These are phyloP conservation scores for Penicillium paxilli DNA, from an alignment of 495 filamentous ascomycete genomes.

Conservation along the genomic window DNA sequence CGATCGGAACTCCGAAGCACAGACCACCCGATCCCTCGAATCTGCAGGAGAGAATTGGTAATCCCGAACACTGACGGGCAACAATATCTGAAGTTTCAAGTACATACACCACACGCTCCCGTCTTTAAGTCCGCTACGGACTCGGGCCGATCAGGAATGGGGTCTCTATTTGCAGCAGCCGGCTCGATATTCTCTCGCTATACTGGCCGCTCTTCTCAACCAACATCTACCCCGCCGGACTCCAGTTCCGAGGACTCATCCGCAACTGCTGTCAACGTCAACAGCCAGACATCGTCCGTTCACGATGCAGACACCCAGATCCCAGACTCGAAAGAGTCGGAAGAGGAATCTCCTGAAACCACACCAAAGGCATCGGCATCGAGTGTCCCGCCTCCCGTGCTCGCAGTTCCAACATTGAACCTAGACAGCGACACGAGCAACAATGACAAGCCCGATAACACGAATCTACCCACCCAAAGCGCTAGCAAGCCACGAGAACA, in stretches of 20 bases:
- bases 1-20: constrained; percentile 22
- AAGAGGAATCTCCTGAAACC: constrained; percentile 36
- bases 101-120: too few species aligned
- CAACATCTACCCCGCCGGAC: constrained; percentile 19
- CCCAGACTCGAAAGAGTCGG: constrained; percentile 11
- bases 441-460: constrained; percentile 2
- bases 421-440: constrained; percentile 20
- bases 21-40: constrained; percentile 12
- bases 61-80: not conserved
- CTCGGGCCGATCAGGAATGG: constrained; percentile 43
- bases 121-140: too few species aligned
- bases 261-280: constrained; percentile 12
- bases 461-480: constrained; percentile 8
- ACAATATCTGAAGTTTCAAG: too few species aligned
- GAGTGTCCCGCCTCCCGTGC: constrained; percentile 20
- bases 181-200: constrained; percentile 36
- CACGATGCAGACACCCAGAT: constrained; percentile 7
- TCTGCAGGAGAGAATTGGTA: constrained; percentile 9
- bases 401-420: constrained; percentile 36
- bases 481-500: constrained; percentile 11
- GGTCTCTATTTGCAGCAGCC: constrained; percentile 31
- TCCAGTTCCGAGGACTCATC: constrained; percentile 13
- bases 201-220: constrained; percentile 17
- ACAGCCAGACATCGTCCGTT: constrained; percentile 3
- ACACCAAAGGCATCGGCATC: constrained; percentile 50